These are phyloP conservation scores for Ceratocystis eucalypticola DNA, from an alignment of 2,329 filamentous ascomycete genomes.

Conservation along the genomic window DNA sequence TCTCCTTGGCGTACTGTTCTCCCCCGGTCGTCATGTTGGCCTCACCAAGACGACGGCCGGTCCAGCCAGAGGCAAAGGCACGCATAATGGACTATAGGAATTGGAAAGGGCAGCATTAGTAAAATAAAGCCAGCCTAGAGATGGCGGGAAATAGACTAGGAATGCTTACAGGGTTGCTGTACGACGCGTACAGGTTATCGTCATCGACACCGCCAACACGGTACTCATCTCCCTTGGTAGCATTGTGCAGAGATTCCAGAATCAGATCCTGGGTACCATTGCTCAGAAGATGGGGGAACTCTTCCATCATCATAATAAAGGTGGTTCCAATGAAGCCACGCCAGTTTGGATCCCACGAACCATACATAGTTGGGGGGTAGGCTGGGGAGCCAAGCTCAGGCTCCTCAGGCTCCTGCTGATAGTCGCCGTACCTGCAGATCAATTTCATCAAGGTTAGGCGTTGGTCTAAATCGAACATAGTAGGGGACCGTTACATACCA, in stretches of 20 bases:
- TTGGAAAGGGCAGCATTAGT: constrained; percentile 16
- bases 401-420: constrained; percentile 43
- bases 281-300: constrained; percentile 37
- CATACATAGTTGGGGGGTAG: constrained; percentile 41
- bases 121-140: not conserved
- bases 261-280: constrained; percentile 31
- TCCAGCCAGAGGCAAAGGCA: constrained; percentile 47
- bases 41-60: constrained; percentile 39
- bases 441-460: constrained; percentile 24
- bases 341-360: constrained; percentile 52
- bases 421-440: constrained; percentile 32
- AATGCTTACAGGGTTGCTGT: constrained; percentile 39
- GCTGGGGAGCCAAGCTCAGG: constrained; percentile 39
- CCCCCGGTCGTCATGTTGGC: constrained; percentile 45
- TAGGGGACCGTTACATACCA: constrained; percentile 28
- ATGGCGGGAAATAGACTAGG: not conserved
- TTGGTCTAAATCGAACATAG: not conserved
- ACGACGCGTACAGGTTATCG: constrained; percentile 49
- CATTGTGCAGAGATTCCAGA: constrained; percentile 39
- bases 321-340: constrained; percentile 48
- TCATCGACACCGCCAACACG: constrained; percentile 45
- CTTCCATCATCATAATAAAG: constrained; percentile 45
- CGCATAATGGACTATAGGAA: constrained; percentile 39
- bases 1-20: constrained; percentile 41
- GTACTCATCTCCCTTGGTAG: constrained; percentile 46